Base-by-base conservation (phyloP, 495 filamentous ascomycete genomes). In the Aspergillus leporis region DNA sequence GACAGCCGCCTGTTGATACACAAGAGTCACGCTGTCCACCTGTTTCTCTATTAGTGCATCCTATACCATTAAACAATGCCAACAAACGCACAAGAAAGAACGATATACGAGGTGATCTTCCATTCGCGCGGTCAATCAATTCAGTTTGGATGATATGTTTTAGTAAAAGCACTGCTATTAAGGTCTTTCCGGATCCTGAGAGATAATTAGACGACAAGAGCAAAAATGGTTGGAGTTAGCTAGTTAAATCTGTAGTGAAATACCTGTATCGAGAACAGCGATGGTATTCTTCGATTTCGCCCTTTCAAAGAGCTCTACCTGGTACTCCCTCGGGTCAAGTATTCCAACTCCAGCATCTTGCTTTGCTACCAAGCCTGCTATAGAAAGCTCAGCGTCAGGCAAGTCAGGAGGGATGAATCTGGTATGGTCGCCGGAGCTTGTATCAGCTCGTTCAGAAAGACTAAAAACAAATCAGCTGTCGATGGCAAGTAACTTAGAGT, bases 211-310 rank as follows among this genome's bases (percentile, higher is more conserved):
- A 13, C 43, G 8, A n/a, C 4, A 41, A 41, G 34, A n/a, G 16
- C 2, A 41, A 13, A 38, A 38, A 12, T 3, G 5, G 9, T 10
- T 36, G 13, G 32, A 10, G 9, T 10, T 36, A 8, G 13, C 32
- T 48, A 56, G 50, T 16, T 10, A 10, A 21, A 13, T 16, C 22
- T n/a, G 25, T 34, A 47, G 31, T 23, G 7, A 32, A 12, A 62
- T 68, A 89, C 89, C 93, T 36, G 94, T 97, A 69, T 96, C 92
- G n/a, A 98, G 81, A 13, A 98, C 95, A 2, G 93, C 94, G 66
- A 98, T 96, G 14, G 86, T 93, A 64, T 98, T 98, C 64, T 89
- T 81, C 19, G 81, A 61, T 69, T 95, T 97, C 19, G 94, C 93
- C 61, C 83, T 83, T 72, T 98, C 91, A 66, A 95, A 98, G 0